Percentiles rank a stretch among this genome's conserved stretches.
Evolutionary conservation across 306 rosid species (phyloP).

Genomic region (Prunus kanzakura): DNA sequence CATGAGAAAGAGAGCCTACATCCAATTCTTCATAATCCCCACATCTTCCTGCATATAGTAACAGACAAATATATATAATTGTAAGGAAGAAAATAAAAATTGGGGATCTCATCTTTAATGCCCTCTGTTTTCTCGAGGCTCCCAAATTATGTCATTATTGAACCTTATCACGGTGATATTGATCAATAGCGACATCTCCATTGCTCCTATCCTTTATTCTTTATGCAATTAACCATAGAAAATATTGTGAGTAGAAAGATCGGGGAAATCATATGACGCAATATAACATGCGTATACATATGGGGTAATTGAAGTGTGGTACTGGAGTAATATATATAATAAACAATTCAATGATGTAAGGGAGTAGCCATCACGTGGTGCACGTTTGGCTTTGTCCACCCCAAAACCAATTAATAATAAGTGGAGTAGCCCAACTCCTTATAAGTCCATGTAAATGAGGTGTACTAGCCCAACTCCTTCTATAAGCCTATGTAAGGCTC

Average conservation of each 20-base stretch:
- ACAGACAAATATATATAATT: neutral
- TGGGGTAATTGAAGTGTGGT: no score
- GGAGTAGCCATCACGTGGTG: no score
- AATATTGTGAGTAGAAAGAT: neutral
- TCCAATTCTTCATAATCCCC: slow-evolving; percentile 50
- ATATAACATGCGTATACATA: no score
- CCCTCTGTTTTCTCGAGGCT: neutral
- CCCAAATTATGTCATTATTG: neutral
- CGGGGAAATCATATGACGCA: no score
- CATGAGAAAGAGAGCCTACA: slow-evolving; percentile 71
- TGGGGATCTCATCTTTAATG: neutral
- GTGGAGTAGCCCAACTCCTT: no score
- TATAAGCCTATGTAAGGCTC: no score
- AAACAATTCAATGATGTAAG: no score
- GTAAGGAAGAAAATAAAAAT: neutral
- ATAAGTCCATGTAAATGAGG: no score
- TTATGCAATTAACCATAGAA: neutral
- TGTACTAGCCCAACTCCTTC: no score
- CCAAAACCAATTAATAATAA: no score
- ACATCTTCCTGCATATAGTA: slow-evolving; percentile 49
- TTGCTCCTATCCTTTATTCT: neutral
- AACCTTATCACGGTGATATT: slow-evolving; percentile 23
- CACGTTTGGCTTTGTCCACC: no score
- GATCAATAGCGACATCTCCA: slow-evolving; percentile 28
- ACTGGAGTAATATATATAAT: no score